phyloP scores from a whole-genome alignment of 2,329 filamentous ascomycete genomes.

The Aspergillus proliferans region DNA sequence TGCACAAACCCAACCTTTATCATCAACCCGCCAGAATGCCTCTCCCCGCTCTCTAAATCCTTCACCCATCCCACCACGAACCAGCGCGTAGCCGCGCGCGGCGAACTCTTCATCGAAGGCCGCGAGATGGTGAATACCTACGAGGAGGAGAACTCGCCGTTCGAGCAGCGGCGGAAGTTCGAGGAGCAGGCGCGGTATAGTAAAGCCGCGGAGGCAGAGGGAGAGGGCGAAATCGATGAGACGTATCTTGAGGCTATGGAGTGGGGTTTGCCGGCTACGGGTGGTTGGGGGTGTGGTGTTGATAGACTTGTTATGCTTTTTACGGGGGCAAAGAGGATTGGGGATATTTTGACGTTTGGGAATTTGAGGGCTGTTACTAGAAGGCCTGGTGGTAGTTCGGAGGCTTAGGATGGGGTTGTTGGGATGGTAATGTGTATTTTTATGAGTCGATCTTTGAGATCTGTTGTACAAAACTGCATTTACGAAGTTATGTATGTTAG shows the following conservation, averaged over 20 bases:
- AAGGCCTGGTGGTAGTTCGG: constrained; percentile 3
- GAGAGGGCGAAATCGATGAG: constrained; percentile 58
- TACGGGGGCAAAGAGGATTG: constrained; percentile 68
- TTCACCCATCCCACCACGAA: constrained; percentile 62
- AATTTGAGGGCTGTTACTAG: constrained; percentile 56
- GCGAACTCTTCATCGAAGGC: constrained; percentile 74
- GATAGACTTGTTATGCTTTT: constrained; percentile 91
- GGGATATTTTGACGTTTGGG: constrained; percentile 83
- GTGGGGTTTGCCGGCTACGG: constrained; percentile 88
- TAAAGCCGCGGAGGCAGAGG: constrained; percentile 38
- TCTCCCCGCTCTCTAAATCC: constrained; percentile 87
- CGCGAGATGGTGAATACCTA: constrained; percentile 93
- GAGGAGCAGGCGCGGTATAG: constrained; percentile 49
- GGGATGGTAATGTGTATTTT: neutral
- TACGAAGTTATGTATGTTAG: neutral
- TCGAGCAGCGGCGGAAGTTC: constrained; percentile 80
- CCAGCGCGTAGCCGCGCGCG: constrained; percentile 72
- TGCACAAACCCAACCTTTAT: constrained; percentile 76
- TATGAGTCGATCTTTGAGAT: neutral
- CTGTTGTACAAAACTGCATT: neutral
- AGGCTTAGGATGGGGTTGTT: too few species aligned
- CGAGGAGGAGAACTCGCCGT: constrained; percentile 93
- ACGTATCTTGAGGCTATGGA: constrained; percentile 79
- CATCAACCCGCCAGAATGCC: constrained; percentile 78
- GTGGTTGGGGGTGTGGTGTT: constrained; percentile 91